A percentile compares a stretch with the other conserved stretches of the same genome.
Evolutionary conservation across 768 basidiomycete genomes (phyloP).

Genomic region (Lactarius sp.): DNA sequence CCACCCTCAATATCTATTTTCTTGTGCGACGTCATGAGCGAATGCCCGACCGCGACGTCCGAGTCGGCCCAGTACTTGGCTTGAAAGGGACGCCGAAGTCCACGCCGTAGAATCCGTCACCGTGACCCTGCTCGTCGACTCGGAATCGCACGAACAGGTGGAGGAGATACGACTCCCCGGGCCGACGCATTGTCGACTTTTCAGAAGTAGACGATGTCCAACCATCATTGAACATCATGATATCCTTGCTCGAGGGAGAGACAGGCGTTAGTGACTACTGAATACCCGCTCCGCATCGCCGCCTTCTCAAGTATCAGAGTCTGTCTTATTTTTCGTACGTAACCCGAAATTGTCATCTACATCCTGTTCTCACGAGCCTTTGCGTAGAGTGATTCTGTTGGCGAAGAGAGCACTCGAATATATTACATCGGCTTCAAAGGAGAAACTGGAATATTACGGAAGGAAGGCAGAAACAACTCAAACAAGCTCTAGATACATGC

Average conservation of each 20-base stretch:
- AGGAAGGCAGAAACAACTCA: slow-evolving; percentile 58
- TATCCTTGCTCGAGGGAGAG: too few relatives aligned
- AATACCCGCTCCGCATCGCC: slow-evolving; percentile 76
- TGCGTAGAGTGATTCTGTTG: slow-evolving; percentile 39
- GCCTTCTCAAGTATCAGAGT: slow-evolving; percentile 77
- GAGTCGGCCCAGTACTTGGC: too few relatives aligned
- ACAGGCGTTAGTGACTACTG: slow-evolving; percentile 42
- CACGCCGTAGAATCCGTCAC: too few relatives aligned
- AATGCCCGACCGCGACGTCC: too few relatives aligned
- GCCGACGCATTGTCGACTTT: slow-evolving; percentile 78
- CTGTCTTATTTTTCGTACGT: slow-evolving; percentile 75
- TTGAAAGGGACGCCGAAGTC: too few relatives aligned
- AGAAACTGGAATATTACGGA: slow-evolving; percentile 49
- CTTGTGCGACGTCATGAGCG: too few relatives aligned
- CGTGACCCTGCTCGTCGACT: background rate
- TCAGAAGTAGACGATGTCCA: slow-evolving; percentile 40
- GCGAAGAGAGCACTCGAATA: slow-evolving; percentile 50
- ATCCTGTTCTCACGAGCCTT: slow-evolving; percentile 4
- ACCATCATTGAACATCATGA: too few relatives aligned
- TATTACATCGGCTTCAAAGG: slow-evolving; percentile 81
- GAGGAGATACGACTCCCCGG: slow-evolving; percentile 72
- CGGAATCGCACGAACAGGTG: slow-evolving; percentile 42
- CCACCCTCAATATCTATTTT: too few relatives aligned
- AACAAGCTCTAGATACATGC: slow-evolving; percentile 23
- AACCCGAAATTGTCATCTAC: slow-evolving; percentile 7